Base-by-base conservation (phyloP, 164 flowering plant species). In the Dillenia turbinata region DNA sequence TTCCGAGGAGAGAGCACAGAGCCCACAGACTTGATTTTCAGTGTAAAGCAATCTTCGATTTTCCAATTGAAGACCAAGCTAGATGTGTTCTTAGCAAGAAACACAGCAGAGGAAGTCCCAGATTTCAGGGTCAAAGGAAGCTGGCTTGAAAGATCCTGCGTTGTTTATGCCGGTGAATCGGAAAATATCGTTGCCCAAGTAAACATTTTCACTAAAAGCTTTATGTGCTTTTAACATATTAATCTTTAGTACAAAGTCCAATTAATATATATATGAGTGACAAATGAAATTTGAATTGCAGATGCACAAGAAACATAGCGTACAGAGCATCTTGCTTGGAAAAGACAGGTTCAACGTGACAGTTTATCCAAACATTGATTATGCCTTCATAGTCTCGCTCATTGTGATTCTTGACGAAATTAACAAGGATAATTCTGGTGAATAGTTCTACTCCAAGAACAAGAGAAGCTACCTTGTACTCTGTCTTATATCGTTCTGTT, bases 121-220 rank as follows among this genome's bases (percentile, higher is more conserved):
- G 82, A 78, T 64, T 78, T 73, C 72, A 71, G 63, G 46, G 44
- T 78, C 54, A 72, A 68, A 56, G 79, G 82, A 45, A 73, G 77
- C 66, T 78, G 70, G 73, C 49, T 63, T 14, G 70, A 73, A 49
- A 70, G 77, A 59, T 68, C 79, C 9, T 78, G 82, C 62, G 56
- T 44, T 44, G 56, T 78, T 16, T 68, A 68, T 44, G 53, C 15
- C 17, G 73, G 70, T 16, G 61, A 69, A n/a, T 53, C 74, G 16
- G 11, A 56, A 0, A 58, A 8, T 13, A 51, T 70, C 57, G 22
- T 78, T 49, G 81, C 81, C 45, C 66, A 78, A 57, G 81, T 78
- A 66, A 59, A 62, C 2, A 51, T 45, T 12, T 12, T 12, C 0
- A 1, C 22, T 19, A 2, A 9, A 50, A 50, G 1, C 14, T 2